Conservation (phyloP, 768 basidiomycete species). For the Rhodosporidiobolus odoratus region DNA sequence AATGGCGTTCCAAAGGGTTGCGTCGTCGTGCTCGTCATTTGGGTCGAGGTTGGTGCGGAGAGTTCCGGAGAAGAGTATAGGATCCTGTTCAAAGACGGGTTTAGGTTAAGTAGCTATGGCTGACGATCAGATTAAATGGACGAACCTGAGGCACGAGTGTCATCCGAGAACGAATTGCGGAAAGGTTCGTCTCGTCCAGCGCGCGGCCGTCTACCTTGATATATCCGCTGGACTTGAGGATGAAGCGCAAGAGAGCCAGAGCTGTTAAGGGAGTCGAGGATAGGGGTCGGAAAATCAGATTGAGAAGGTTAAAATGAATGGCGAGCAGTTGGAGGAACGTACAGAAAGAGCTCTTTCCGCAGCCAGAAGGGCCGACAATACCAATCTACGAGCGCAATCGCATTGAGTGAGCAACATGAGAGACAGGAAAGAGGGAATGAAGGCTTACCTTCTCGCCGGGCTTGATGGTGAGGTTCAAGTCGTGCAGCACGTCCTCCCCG, state of each 20-base stretch:
- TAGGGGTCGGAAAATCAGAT: neutral
- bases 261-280: conserved; percentile 38
- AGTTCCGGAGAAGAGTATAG: conserved; percentile 52
- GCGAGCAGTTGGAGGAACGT: neutral
- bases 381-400: conserved; percentile 49
- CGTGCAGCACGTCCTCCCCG: conserved; percentile 47
- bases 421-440: conserved; percentile 23
- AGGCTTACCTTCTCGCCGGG: conserved; percentile 45
- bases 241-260: conserved; percentile 50
- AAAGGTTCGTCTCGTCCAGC: conserved; percentile 45
- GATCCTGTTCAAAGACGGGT: neutral
- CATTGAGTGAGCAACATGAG: conserved; percentile 19
- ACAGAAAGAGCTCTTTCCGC: conserved; percentile 47
- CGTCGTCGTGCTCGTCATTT: conserved; percentile 38
- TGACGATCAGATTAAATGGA: too few relatives aligned
- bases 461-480: conserved; percentile 46
- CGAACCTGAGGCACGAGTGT: conserved; percentile 41
- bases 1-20: conserved; percentile 41
- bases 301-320: neutral
- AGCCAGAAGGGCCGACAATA: conserved; percentile 46
- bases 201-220: conserved; percentile 48
- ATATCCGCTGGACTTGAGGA: conserved; percentile 45
- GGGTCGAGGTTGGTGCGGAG: conserved; percentile 56
- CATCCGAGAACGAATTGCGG: conserved; percentile 63
- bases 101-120: neutral